Conservation (phyloP, 2,329 filamentous ascomycete genomes). For the Scedosporium minutisporum region DNA sequence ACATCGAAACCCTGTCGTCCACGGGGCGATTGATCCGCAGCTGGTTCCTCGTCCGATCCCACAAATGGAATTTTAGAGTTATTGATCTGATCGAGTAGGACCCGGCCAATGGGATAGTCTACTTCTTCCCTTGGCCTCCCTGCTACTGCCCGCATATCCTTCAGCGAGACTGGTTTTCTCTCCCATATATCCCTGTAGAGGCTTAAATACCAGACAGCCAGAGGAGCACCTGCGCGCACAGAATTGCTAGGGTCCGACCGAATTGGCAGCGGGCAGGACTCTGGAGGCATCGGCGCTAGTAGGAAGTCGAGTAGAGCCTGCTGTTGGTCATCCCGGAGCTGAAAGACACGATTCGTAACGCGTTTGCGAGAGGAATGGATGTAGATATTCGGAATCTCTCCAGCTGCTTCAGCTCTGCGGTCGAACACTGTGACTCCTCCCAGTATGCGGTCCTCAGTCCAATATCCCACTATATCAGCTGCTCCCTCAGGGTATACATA, state of each 20-base stretch:
- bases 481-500: constrained; percentile 16
- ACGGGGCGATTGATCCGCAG: no score
- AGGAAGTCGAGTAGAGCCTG: neutral
- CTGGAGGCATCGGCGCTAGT: neutral
- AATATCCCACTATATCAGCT: constrained; percentile 15
- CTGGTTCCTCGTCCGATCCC: no score
- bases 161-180: neutral
- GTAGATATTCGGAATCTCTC: constrained; percentile 11
- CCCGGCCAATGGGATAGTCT: neutral
- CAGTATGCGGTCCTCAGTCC: constrained; percentile 19
- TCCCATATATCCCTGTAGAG: neutral
- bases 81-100: no score
- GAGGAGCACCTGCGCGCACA: neutral
- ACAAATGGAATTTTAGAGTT: no score
- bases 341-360: constrained; percentile 15
- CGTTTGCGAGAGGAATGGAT: constrained; percentile 12
- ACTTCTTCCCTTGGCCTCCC: neutral
- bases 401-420: constrained; percentile 6
- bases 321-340: constrained; percentile 9
- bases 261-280: neutral
- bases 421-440: constrained; percentile 21
- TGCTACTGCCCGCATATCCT: neutral
- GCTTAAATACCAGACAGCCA: neutral
- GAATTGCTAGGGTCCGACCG: neutral
- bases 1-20: no score